Evolutionary conservation across 179 eudicot genomes (phyloP).

Genomic region (Patellifolia procumbens): DNA sequence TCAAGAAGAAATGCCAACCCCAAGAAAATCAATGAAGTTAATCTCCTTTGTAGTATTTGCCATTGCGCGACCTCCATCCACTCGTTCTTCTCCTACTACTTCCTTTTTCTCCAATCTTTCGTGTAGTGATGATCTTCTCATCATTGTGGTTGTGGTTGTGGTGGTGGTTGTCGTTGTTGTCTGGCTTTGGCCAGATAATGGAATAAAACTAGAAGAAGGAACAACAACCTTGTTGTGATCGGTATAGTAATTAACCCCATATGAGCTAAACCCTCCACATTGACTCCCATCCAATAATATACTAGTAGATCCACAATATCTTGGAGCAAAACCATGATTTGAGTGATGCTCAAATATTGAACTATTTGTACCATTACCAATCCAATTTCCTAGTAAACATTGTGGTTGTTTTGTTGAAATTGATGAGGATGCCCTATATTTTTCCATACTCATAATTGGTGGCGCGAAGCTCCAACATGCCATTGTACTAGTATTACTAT

Average conservation of each 20-base stretch:
- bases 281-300: slow-evolving; percentile 12
- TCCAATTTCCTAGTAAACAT: slow-evolving; percentile 13
- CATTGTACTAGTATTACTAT: slow-evolving; percentile 7
- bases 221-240: slow-evolving; percentile 4
- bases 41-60: slow-evolving; percentile 40
- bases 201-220: neutral
- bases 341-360: slow-evolving; percentile 26
- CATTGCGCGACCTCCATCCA: slow-evolving; percentile 20
- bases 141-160: neutral
- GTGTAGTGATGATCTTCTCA: slow-evolving; percentile 14
- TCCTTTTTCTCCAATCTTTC: slow-evolving; percentile 29
- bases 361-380: slow-evolving; percentile 10
- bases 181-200: neutral
- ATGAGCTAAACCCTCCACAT: slow-evolving; percentile 14
- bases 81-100: slow-evolving; percentile 34
- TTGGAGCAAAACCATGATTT: neutral
- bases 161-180: neutral
- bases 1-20: slow-evolving; percentile 82
- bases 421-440: slow-evolving; percentile 29
- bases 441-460: slow-evolving; percentile 15
- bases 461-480: slow-evolving; percentile 31
- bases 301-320: slow-evolving; percentile 18
- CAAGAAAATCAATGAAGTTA: slow-evolving; percentile 89
- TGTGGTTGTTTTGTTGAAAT: slow-evolving; percentile 9
- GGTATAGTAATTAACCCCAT: slow-evolving; percentile 13